Evolutionary conservation across 257 asterid genomes (phyloP), one percentile per base, ranked within the genome.

Genomic region (Striga asiatica): DNA sequence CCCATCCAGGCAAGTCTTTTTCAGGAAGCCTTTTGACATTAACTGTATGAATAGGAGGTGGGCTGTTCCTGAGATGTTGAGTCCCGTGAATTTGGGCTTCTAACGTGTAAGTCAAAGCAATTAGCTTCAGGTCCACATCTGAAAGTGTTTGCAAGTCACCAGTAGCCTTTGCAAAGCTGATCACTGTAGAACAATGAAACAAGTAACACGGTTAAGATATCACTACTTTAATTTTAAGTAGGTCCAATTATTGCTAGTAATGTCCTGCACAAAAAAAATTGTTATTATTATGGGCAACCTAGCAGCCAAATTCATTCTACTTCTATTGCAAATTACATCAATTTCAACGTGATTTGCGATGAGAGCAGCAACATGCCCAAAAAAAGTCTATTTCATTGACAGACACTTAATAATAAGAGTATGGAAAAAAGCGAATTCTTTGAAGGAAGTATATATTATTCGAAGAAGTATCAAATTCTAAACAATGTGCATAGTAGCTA

Each of bases 71-170:
- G 63, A 92, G 78, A 70, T 88, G 82, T 10, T 71, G 82, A 21
- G 84, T 84, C 50, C 97, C 97, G 71, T 92, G 97, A 32, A 74
- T 72, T 58, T 92, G 95, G 50, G 85, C 69, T 61, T 92, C 94
- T 68, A 92, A 68, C 12, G 88, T 82, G 53, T 82, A 82, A 4
- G 97, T 88, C 68, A 92, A 64, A 38, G 99, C 99, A 62, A 92
- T 88, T 51, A 92, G 93, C 82, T 92, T 92, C 57, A 92, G 71
- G 83, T 92, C 99, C 59, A 88, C 97, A 71, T 92, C 99, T 1
- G 99, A 92, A 71, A 92, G 97, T 24, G 99, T 88, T 61, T 84
- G 99, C 71, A 92, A 66, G 74, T 92, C 99, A 74, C 99, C 99
- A 50, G 99, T 92, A 18, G 87, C 91, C 74, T 81, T 92, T 11